Evolutionary conservation across 2,329 filamentous ascomycete species (phyloP).

Genomic region (Arthrobotrys entomopaga): DNA sequence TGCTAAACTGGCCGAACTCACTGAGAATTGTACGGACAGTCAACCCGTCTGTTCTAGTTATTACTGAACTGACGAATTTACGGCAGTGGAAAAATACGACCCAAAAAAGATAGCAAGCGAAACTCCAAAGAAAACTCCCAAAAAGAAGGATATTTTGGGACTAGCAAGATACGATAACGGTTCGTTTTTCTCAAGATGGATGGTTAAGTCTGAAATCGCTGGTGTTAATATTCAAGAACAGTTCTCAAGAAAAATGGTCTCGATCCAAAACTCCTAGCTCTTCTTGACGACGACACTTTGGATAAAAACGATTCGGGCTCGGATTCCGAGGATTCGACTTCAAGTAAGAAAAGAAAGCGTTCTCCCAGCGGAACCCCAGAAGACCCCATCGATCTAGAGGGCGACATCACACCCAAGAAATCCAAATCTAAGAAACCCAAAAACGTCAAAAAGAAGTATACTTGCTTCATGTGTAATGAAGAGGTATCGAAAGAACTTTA

Average conservation of each 20-base stretch:
- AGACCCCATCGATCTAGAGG: constrained; percentile 13
- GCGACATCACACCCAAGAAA: constrained; percentile 26
- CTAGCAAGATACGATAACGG: constrained; percentile 24
- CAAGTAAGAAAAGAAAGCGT: constrained; percentile 47
- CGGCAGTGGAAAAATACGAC: constrained; percentile 36
- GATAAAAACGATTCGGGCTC: constrained; percentile 2
- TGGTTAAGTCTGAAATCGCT: background rate
- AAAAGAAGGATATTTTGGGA: constrained; percentile 17
- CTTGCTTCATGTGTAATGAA: constrained; percentile 42
- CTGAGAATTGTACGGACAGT: too few relatives aligned
- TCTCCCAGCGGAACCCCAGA: constrained; percentile 12
- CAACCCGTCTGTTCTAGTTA: too few relatives aligned
- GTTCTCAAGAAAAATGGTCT: constrained; percentile 40
- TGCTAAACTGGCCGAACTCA: too few relatives aligned
- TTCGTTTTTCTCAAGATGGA: background rate
- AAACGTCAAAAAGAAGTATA: constrained; percentile 11
- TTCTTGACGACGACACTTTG: constrained; percentile 21
- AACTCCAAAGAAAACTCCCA: constrained; percentile 20
- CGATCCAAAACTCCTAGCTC: constrained; percentile 27
- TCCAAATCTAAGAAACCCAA: constrained; percentile 35
- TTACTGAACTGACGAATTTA: background rate
- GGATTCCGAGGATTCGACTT: constrained; percentile 29
- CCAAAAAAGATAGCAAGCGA: constrained; percentile 16
- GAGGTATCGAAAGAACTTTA: constrained; percentile 41
- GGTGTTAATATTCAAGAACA: background rate